These are phyloP conservation scores for Skeletonema costatum DNA, from an alignment of 108 stramenopile species.

Conservation along the genomic window DNA sequence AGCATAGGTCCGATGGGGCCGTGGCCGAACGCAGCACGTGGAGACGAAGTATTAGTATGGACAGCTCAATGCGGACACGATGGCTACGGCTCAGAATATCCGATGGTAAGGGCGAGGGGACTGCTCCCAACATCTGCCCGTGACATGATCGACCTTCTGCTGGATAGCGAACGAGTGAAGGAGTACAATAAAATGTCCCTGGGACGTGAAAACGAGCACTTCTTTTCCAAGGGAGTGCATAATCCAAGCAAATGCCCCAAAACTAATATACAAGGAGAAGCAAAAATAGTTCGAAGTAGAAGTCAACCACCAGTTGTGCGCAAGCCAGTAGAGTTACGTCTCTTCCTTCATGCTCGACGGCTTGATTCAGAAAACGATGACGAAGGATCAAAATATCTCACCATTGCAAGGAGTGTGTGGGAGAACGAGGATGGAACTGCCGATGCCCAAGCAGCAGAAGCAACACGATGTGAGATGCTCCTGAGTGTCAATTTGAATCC, in stretches of 20 bases:
- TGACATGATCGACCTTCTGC: slow-evolving; percentile 32
- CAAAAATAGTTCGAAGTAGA: slow-evolving; percentile 42
- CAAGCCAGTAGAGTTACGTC: slow-evolving; percentile 40
- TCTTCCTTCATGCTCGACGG: slow-evolving; percentile 42
- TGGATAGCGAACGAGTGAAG: slow-evolving; percentile 39
- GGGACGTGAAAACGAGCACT: slow-evolving; percentile 45
- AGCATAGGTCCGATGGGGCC: slow-evolving; percentile 28
- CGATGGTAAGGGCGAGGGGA: slow-evolving; percentile 46
- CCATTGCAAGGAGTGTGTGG: slow-evolving; percentile 50
- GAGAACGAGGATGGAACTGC: slow-evolving; percentile 47
- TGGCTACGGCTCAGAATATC: slow-evolving; percentile 50
- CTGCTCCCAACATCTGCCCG: slow-evolving; percentile 37
- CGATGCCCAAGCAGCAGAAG: slow-evolving; percentile 18
- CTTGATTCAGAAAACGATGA: slow-evolving; percentile 17
- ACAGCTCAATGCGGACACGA: slow-evolving; percentile 30
- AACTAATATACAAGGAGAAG: slow-evolving; percentile 38
- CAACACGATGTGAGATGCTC: slow-evolving; percentile 52
- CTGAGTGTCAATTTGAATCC: slow-evolving; percentile 46
- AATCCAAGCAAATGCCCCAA: slow-evolving; percentile 29
- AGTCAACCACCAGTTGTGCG: slow-evolving; percentile 41
- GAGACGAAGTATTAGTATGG: slow-evolving; percentile 48
- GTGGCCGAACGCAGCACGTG: slow-evolving; percentile 45
- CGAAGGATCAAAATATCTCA: slow-evolving; percentile 32
- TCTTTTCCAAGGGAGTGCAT: slow-evolving; percentile 36
- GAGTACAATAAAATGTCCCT: slow-evolving; percentile 55